Evolutionary conservation across 179 eudicot genomes (phyloP), one percentile per base, ranked within the genome.

Genomic region (Actinidia arguta): DNA sequence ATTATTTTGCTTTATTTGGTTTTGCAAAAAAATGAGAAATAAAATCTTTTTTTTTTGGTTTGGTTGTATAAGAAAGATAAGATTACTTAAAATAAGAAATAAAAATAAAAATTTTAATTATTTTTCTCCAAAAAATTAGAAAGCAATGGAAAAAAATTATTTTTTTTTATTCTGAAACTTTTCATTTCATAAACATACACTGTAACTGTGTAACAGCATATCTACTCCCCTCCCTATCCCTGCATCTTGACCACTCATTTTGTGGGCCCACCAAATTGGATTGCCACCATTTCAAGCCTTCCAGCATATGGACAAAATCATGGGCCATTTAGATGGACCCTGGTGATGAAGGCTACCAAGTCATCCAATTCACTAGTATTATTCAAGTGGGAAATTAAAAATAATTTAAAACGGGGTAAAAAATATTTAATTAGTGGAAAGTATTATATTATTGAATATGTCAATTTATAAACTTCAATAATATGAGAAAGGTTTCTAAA

Each of bases 231-330:
- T 59, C 8, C 63, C n/a, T 2, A 0, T 8, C 27, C 39, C 17
- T 67, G 20, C 70, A 67, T 67, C 72, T 46, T 36, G n/a, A 36
- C 72, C 72, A 31, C 72, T 12, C 47, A 67, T 25, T 17, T 36
- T 67, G 72, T 36, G 44, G 72, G 72, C 47, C 46, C 10, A 1
- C 18, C 46, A 9, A 5, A 67, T 31, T 67, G 72, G 39, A 67
- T 67, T 20, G 72, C 31, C 72, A 67, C 72, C 72, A 67, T 67
- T 67, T 36, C 72, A 31, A 36, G 31, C 17, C 72, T 16, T 67
- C 72, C 72, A 67, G 31, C 18, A 31, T 13, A 67, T 67, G 72
- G 72, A 67, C 72, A 67, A 67, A 31, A 31, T 67, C 72, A 67
- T 36, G 31, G 14, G 3, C 36, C 36, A 31, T 31, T 31, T 31